Conservation (phyloP, 2,329 filamentous ascomycete genomes). For the Arthroderma sp. region DNA sequence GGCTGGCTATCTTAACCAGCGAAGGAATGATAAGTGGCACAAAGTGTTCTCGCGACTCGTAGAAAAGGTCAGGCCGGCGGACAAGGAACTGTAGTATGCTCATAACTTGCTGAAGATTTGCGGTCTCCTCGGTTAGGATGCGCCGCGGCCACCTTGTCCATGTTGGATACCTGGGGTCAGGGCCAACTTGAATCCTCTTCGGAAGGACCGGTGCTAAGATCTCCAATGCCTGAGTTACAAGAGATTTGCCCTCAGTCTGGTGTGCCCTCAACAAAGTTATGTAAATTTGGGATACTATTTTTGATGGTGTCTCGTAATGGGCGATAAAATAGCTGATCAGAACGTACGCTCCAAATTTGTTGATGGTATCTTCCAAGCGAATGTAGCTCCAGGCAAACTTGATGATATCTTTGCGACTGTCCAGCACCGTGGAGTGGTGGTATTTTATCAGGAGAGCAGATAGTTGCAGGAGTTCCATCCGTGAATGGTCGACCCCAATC, state of each 20-base stretch:
- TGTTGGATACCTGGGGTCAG: conserved; percentile 59
- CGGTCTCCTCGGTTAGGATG: conserved; percentile 84
- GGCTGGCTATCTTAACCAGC: conserved; percentile 69
- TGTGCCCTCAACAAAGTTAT: conserved; percentile 81
- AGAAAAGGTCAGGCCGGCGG: conserved; percentile 83
- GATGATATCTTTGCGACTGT: conserved; percentile 92
- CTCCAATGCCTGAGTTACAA: conserved; percentile 90
- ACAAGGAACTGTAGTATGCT: conserved; percentile 97
- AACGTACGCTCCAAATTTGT: conserved; percentile 96
- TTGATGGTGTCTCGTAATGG: conserved; percentile 87
- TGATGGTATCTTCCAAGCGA: conserved; percentile 94
- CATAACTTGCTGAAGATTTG: conserved; percentile 89
- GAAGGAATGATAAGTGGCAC: conserved; percentile 78
- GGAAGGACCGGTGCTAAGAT: conserved; percentile 88
- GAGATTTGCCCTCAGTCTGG: conserved; percentile 80
- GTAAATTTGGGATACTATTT: conserved; percentile 93
- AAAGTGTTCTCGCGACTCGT: conserved; percentile 86
- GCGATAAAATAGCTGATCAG: conserved; percentile 96
- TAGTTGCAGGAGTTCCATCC: conserved; percentile 90
- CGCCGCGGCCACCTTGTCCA: conserved; percentile 87
- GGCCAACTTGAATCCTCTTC: conserved; percentile 52
- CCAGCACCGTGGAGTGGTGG: conserved; percentile 73
- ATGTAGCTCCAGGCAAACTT: conserved; percentile 99
- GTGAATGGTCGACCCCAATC: conserved; percentile 81
- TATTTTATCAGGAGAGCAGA: conserved; percentile 94